phyloP scores from a whole-genome alignment of 169 alveolate genomes.

The Eimeria acervulina region DNA sequence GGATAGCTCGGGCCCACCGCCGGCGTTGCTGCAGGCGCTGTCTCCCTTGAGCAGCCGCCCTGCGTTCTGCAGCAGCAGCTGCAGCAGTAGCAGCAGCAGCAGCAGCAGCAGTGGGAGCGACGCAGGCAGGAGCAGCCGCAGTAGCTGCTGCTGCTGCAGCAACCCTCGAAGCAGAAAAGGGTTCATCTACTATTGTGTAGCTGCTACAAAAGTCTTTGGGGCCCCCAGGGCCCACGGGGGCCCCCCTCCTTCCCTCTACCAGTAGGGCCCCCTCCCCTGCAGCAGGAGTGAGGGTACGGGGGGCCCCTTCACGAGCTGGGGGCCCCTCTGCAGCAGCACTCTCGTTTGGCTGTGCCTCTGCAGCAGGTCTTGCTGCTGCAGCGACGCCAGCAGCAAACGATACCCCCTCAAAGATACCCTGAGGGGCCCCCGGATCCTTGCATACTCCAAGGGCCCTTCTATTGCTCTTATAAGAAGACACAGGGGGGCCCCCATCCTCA shows the following conservation, averaged over 20 bases:
- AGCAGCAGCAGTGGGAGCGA: no score
- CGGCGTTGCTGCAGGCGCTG: slow-evolving; percentile 4
- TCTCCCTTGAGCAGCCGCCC: neutral
- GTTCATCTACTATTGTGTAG: neutral
- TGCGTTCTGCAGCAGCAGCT: no score
- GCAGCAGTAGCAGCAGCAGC: no score
- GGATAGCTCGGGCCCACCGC: neutral
- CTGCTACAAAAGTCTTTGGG: no score
- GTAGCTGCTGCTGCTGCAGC: slow-evolving; percentile 21
- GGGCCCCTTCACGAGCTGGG: neutral
- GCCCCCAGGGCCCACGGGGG: neutral
- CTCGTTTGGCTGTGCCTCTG: neutral
- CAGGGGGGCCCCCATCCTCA: no score
- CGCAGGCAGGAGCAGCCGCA: neutral
- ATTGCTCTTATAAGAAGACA: no score
- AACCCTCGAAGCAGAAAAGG: neutral
- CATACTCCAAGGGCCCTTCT: neutral
- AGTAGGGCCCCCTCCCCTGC: neutral
- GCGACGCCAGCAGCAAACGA: neutral
- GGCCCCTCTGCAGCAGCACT: neutral
- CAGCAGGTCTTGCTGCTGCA: neutral
- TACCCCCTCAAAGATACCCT: neutral
- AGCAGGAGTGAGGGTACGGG: slow-evolving; percentile 11
- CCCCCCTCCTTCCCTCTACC: neutral
- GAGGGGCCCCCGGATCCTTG: neutral